Percentiles rank a stretch among this genome's conserved stretches.
These are phyloP conservation scores for Aspergillus sp. DNA, from an alignment of 2,329 filamentous ascomycete genomes.

Conservation along the genomic window DNA sequence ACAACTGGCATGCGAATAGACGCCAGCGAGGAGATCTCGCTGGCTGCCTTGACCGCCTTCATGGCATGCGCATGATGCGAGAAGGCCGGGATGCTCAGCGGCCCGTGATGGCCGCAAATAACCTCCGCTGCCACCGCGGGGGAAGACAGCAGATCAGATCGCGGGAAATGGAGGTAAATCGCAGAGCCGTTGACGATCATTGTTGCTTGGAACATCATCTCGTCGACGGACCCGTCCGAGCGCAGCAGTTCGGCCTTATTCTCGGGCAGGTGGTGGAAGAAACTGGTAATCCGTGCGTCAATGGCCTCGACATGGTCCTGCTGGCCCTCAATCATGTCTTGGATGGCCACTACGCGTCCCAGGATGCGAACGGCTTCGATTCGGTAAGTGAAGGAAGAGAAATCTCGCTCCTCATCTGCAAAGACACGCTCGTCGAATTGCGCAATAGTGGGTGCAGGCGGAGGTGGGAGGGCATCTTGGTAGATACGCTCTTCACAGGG, in stretches of 20 bases:
- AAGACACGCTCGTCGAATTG: conserved; percentile 81
- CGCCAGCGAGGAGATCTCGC: conserved; percentile 75
- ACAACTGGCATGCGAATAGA: conserved; percentile 60
- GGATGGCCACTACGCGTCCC: conserved; percentile 66
- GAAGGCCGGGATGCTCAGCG: conserved; percentile 43
- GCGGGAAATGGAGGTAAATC: conserved; percentile 77
- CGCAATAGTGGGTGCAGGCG: conserved; percentile 62
- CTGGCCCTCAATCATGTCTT: conserved; percentile 41
- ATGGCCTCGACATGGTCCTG: conserved; percentile 62
- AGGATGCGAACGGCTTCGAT: conserved; percentile 80
- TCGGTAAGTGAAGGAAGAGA: conserved; percentile 83
- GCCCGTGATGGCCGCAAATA: conserved; percentile 44
- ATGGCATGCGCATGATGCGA: conserved; percentile 63
- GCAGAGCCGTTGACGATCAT: conserved; percentile 69
- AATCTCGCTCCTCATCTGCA: conserved; percentile 64
- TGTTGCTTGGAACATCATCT: conserved; percentile 88
- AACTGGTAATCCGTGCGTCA: conserved; percentile 65
- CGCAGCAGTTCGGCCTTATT: conserved; percentile 70
- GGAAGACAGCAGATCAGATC: conserved; percentile 68
- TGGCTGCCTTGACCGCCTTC: conserved; percentile 78
- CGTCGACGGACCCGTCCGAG: conserved; percentile 72
- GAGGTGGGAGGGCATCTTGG: conserved; percentile 57
- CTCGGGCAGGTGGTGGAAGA: conserved; percentile 75
- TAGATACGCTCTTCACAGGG: conserved; percentile 80
- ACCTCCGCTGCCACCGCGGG: conserved; percentile 53